These are phyloP conservation scores for Anthostomella pinea DNA, from an alignment of 2,329 filamentous ascomycete genomes.

Conservation along the genomic window DNA sequence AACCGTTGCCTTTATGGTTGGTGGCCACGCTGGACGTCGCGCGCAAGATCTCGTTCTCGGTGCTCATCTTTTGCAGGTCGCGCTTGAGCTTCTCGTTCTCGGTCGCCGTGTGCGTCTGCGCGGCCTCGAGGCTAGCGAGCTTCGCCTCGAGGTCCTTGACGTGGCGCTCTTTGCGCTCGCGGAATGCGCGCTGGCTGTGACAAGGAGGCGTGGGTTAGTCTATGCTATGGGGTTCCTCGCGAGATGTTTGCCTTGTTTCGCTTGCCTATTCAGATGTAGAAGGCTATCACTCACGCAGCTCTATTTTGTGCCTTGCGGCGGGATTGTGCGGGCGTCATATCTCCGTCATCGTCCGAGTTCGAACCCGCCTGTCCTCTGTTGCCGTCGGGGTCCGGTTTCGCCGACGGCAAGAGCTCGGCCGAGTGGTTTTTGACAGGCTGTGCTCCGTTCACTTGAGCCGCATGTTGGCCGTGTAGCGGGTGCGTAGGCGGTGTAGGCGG, in stretches of 20 bases:
- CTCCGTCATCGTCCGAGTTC: conserved; percentile 56
- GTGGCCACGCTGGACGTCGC: conserved; percentile 60
- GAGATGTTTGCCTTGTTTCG: background rate
- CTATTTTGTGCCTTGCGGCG: conserved; percentile 60
- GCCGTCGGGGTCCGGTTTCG: conserved; percentile 39
- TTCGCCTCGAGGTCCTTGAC: conserved; percentile 91
- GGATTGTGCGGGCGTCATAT: conserved; percentile 55
- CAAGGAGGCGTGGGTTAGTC: conserved; percentile 5
- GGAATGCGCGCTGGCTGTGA: conserved; percentile 85
- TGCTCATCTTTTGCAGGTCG: conserved; percentile 77
- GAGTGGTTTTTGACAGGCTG: conserved; percentile 21
- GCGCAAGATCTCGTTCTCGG: conserved; percentile 89
- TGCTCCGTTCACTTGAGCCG: conserved; percentile 14
- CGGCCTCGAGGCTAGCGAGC: conserved; percentile 72
- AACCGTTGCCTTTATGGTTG: conserved; percentile 32
- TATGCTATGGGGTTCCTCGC: background rate
- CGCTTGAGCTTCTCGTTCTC: conserved; percentile 87
- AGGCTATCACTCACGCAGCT: conserved; percentile 51
- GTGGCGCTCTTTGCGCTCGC: conserved; percentile 91
- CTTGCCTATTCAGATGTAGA: background rate
- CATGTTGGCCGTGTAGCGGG: conserved; percentile 27
- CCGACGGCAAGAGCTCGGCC: conserved; percentile 33
- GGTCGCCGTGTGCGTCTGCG: conserved; percentile 66
- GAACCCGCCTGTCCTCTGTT: conserved; percentile 42
- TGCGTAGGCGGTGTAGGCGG: conserved; percentile 53